Base-by-base conservation (phyloP, 1,284 basidiomycete species). In the Apiotrichum sp. region DNA sequence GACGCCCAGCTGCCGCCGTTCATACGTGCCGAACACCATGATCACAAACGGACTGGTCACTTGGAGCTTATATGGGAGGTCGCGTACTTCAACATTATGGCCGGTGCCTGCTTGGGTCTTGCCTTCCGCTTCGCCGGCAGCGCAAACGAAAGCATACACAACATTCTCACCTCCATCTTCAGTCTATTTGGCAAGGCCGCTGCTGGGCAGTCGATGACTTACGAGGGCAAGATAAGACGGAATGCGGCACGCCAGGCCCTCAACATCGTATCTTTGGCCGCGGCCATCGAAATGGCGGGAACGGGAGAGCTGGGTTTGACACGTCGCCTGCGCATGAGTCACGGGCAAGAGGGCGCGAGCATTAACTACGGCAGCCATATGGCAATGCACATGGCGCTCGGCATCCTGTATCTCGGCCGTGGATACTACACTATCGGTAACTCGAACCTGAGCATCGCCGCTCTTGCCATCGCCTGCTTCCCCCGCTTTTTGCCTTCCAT, bases 71-170 rank as follows among this genome's bases (percentile, higher is more conserved):
- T 87, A 9, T 81, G 86, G 55, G 89, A 93, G 67, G 74, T 93
- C 55, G 90, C 89, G 1, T 89, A 92, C 73, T 88, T 88, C 75
- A 88, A 92, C 69, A 87, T 96, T 62, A 76, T 93, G 33, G 84
- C 93, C 1, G 95, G 91, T 2, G 88, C 87, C 42, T 93, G 91
- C 75, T 92, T 98, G 62, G 90, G 86, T 0, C 82, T 98, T 36
- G 92, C 87, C 6, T 78, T 99, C 61, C 97, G 95, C 72, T 96
- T 85, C 68, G 95, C 96, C 1, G 93, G 96, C 7, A 93, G 89
- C 0, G 91, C 91, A 0, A 81, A 86, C 33, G 87, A 90, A 57
- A 84, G 89, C 64, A 93, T 93, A 1, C 90, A 96, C 70, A 78
- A 82, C 35, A 82, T 88, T 65, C 81, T 98, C 49, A 84, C 93